Evolutionary conservation across 441 rosid species (phyloP).

Genomic region (Sinapis alba): DNA sequence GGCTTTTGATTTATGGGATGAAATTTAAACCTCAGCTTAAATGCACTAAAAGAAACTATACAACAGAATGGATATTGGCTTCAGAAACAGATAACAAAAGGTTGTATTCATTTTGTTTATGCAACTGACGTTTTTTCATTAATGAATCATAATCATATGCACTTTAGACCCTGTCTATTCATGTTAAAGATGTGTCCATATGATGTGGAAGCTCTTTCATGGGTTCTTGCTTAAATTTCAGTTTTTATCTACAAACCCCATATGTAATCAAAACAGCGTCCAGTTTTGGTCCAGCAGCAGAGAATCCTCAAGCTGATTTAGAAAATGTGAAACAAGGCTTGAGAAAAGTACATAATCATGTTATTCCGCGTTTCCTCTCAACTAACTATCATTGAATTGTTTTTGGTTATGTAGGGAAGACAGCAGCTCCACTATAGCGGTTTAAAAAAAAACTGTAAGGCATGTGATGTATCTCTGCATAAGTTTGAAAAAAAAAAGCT

Average conservation of each 20-base stretch:
- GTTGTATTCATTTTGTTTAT: too few relatives aligned
- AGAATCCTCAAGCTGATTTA: slow-evolving; percentile 76
- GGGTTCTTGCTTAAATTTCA: too few relatives aligned
- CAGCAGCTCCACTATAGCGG: slow-evolving; percentile 60
- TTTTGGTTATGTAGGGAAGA: slow-evolving; percentile 65
- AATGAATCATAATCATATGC: too few relatives aligned
- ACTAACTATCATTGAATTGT: neutral
- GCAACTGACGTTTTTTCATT: too few relatives aligned
- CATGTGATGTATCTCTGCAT: slow-evolving; percentile 80
- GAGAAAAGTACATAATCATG: slow-evolving; percentile 82
- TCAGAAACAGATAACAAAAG: neutral
- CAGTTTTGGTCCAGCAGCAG: slow-evolving; percentile 45
- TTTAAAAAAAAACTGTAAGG: slow-evolving; percentile 64
- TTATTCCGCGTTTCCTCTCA: slow-evolving; percentile 22
- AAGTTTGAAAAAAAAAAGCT: slow-evolving; percentile 80
- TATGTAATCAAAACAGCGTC: too few relatives aligned
- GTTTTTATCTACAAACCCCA: too few relatives aligned
- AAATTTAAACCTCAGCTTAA: neutral
- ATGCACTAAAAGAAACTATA: neutral
- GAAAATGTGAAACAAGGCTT: slow-evolving; percentile 83
- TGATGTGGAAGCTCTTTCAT: too few relatives aligned
- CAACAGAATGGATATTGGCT: neutral
- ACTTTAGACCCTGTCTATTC: neutral
- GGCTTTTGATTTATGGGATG: slow-evolving; percentile 1
- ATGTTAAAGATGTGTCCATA: neutral